A percentile compares a stretch with the other conserved stretches of the same genome.
Conservation (phyloP, 75 land plant genomes). For the Cryptomeria japonica region DNA sequence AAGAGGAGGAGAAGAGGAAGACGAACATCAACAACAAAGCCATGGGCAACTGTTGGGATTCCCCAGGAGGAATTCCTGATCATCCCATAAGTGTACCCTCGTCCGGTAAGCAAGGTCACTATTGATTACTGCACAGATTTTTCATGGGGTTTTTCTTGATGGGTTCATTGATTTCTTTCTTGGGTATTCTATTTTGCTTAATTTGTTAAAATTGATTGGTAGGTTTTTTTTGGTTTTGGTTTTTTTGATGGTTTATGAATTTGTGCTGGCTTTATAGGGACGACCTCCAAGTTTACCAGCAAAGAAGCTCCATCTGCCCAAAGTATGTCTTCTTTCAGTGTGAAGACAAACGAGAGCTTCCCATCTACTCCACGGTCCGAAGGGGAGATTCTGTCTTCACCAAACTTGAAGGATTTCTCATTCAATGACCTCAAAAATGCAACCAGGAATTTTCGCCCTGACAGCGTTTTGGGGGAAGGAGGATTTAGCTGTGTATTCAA, state of each 20-base stretch:
- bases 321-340: constrained; percentile 12
- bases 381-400: constrained; percentile 19
- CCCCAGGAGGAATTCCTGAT: constrained; percentile 24
- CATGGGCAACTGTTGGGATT: constrained; percentile 38
- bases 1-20: neutral
- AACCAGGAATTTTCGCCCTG: constrained; percentile 44
- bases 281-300: constrained; percentile 6
- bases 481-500: constrained; percentile 40
- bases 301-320: constrained; percentile 12
- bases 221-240: neutral
- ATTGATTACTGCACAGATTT: neutral
- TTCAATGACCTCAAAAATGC: constrained; percentile 35
- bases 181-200: neutral
- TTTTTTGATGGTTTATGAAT: neutral
- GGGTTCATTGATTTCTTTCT: neutral
- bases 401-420: constrained; percentile 27
- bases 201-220: neutral
- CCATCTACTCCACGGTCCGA: constrained; percentile 18
- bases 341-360: constrained; percentile 2
- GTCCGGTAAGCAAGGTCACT: neutral
- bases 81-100: neutral
- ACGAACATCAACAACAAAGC: neutral
- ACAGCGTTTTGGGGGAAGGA: constrained; percentile 39
- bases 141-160: neutral
- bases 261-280: constrained; percentile 9